Evolutionary conservation across 805 yeast species (phyloP).

Genomic region (Candida maesae): DNA sequence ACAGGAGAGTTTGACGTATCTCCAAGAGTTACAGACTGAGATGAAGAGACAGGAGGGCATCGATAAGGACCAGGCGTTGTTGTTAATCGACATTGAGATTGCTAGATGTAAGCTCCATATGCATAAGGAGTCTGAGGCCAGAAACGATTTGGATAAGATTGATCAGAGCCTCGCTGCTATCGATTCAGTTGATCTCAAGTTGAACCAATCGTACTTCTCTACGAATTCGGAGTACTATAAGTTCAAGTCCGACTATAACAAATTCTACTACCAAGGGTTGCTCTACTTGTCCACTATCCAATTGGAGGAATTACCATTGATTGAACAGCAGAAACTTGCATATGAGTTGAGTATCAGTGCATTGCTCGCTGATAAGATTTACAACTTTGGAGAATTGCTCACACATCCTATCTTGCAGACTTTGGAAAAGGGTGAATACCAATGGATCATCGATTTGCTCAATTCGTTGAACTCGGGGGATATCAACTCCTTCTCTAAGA

Average conservation of each 20-base stretch:
- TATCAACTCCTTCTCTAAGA: slow-evolving; percentile 57
- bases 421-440: slow-evolving; percentile 44
- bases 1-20: slow-evolving; percentile 48
- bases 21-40: slow-evolving; percentile 41
- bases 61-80: slow-evolving; percentile 50
- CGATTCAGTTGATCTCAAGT: slow-evolving; percentile 54
- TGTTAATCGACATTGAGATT: slow-evolving; percentile 63
- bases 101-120: slow-evolving; percentile 65
- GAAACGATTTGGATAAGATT: slow-evolving; percentile 61
- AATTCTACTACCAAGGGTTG: slow-evolving; percentile 76
- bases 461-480: slow-evolving; percentile 75
- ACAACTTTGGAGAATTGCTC: slow-evolving; percentile 92
- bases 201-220: slow-evolving; percentile 80
- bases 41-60: slow-evolving; percentile 35
- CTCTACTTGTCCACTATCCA: slow-evolving; percentile 76
- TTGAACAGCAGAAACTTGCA: slow-evolving; percentile 48
- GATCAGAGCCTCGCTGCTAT: slow-evolving; percentile 53
- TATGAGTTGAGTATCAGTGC: slow-evolving; percentile 84
- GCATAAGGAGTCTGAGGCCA: slow-evolving; percentile 54
- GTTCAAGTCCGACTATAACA: slow-evolving; percentile 71
- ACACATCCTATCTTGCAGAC: slow-evolving; percentile 76
- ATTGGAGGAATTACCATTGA: slow-evolving; percentile 34
- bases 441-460: slow-evolving; percentile 72
- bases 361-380: slow-evolving; percentile 83
- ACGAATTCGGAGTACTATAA: slow-evolving; percentile 76